Percentiles rank a stretch among this genome's conserved stretches.
Evolutionary conservation across 2,329 filamentous ascomycete genomes (phyloP).

Genomic region (Colletotrichum brevisporum): DNA sequence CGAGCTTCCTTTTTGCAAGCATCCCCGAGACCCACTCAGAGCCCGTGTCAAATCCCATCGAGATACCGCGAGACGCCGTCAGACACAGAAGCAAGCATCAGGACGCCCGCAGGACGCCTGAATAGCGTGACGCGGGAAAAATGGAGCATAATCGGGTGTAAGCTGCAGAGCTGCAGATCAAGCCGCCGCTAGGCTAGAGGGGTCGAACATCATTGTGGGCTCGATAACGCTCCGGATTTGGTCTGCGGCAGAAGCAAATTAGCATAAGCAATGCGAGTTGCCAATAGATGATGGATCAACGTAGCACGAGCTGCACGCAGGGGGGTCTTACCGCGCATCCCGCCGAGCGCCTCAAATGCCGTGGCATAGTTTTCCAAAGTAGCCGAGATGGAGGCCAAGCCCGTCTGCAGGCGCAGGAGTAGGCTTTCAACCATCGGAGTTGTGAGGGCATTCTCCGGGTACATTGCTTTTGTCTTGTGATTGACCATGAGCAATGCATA

Average conservation of each 20-base stretch:
- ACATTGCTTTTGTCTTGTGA: constrained; percentile 56
- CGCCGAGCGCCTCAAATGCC: constrained; percentile 60
- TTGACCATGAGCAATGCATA: constrained; percentile 60
- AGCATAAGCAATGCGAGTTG: constrained; percentile 18
- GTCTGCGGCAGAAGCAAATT: constrained; percentile 40
- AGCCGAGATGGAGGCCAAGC: constrained; percentile 56
- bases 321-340: constrained; percentile 57
- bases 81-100: constrained; percentile 2
- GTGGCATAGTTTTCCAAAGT: constrained; percentile 60
- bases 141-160: constrained; percentile 12
- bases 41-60: constrained; percentile 25
- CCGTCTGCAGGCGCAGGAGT: constrained; percentile 56
- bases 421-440: constrained; percentile 52
- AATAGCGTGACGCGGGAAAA: background rate
- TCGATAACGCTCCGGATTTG: constrained; percentile 45
- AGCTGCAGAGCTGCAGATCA: constrained; percentile 18
- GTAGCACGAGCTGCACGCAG: constrained; percentile 5
- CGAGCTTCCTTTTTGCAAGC: background rate
- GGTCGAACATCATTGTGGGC: constrained; percentile 43
- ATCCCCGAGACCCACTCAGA: constrained; percentile 30
- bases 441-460: constrained; percentile 45
- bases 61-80: constrained; percentile 13
- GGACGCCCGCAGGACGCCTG: background rate
- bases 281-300: constrained; percentile 5
- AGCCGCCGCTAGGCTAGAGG: constrained; percentile 22